Evolutionary conservation across 2,329 filamentous ascomycete species (phyloP).

Genomic region (Fusarium lyarnte): DNA sequence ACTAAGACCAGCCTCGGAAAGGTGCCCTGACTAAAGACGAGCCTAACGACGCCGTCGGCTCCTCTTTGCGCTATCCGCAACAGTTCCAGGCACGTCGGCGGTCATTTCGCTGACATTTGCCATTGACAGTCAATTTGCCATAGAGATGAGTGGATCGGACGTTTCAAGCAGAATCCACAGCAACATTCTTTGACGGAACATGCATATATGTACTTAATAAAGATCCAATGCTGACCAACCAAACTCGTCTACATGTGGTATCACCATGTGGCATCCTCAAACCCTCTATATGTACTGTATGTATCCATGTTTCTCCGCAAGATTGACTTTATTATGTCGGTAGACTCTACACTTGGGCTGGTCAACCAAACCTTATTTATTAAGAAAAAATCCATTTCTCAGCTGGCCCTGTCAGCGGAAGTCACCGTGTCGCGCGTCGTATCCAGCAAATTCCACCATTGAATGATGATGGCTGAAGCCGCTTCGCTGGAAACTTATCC

Average conservation of each 20-base stretch:
- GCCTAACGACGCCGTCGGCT: neutral
- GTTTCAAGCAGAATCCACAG: slow-evolving; percentile 12
- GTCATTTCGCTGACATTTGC: neutral
- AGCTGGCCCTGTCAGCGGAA: slow-evolving; percentile 12
- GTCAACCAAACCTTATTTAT: slow-evolving; percentile 7
- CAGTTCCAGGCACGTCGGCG: slow-evolving; percentile 11
- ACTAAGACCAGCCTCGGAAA: neutral
- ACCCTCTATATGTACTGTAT: neutral
- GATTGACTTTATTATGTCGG: neutral
- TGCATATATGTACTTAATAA: neutral
- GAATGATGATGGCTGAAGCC: neutral
- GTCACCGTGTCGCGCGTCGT: slow-evolving; percentile 7
- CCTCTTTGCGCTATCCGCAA: slow-evolving; percentile 1
- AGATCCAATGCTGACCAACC: neutral
- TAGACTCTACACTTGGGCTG: neutral
- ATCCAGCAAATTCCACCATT: neutral
- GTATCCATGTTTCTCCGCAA: neutral
- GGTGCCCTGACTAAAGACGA: slow-evolving; percentile 17
- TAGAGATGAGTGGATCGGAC: slow-evolving; percentile 8
- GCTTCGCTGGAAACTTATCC: neutral
- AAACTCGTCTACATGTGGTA: neutral
- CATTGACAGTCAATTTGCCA: neutral
- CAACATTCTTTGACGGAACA: neutral
- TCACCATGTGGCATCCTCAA: neutral
- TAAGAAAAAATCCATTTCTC: neutral